phyloP scores from a whole-genome alignment of 2,329 filamentous ascomycete genomes.

The Sarocladium kiliense region DNA sequence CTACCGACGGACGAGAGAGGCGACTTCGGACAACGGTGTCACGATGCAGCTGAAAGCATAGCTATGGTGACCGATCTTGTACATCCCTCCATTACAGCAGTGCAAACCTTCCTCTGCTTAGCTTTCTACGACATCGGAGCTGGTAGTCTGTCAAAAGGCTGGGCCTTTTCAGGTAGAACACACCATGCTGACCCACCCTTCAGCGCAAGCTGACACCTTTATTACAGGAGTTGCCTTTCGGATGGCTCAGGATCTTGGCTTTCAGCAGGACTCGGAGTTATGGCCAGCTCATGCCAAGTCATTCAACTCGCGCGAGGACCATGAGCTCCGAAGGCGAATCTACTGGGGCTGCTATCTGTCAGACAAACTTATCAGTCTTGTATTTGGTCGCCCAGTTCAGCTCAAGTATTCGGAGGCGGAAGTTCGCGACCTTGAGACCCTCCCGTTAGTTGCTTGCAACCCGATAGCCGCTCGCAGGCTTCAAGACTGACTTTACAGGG shows the following conservation, averaged over 20 bases:
- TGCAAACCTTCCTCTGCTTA: slow-evolving; percentile 21
- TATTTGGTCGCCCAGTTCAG: slow-evolving; percentile 15
- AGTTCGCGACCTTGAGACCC: slow-evolving; percentile 5
- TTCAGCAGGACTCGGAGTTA: slow-evolving; percentile 19
- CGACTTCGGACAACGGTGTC: slow-evolving; percentile 13
- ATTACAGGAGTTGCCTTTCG: slow-evolving; percentile 23
- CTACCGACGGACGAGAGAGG: slow-evolving; percentile 10
- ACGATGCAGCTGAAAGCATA: slow-evolving; percentile 20
- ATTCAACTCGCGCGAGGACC: slow-evolving; percentile 15
- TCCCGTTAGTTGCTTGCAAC: not conserved
- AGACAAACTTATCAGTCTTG: slow-evolving; percentile 20
- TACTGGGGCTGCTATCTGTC: slow-evolving; percentile 25
- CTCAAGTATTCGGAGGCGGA: slow-evolving; percentile 13
- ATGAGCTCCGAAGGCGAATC: slow-evolving; percentile 22
- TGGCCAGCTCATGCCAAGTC: slow-evolving; percentile 19
- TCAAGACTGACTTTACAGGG: slow-evolving; percentile 11
- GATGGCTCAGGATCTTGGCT: slow-evolving; percentile 23
- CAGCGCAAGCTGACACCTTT: not conserved
- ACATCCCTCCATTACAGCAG: slow-evolving; percentile 17
- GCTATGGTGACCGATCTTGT: slow-evolving; percentile 19
- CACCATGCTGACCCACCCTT: not conserved
- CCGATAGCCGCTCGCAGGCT: too few species aligned
- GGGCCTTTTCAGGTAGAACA: slow-evolving; percentile 20
- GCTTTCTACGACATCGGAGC: slow-evolving; percentile 22
- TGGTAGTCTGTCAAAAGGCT: slow-evolving; percentile 22